Evolutionary conservation across 805 yeast species (phyloP).

Genomic region (Sugiyamaella smithiae): DNA sequence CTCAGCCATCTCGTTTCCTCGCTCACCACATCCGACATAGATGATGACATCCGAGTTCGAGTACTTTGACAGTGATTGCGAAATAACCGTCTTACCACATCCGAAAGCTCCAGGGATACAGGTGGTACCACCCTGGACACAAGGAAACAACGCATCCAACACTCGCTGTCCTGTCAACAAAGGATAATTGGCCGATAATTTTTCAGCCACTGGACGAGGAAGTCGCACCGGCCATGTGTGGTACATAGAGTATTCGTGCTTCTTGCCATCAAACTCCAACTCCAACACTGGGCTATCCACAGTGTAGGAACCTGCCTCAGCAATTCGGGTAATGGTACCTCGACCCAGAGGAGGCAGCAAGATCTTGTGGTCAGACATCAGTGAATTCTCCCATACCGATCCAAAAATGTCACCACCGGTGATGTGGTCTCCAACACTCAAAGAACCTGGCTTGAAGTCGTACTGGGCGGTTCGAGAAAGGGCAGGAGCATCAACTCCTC

Average conservation of each 20-base stretch:
- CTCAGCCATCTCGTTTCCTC: slow-evolving; percentile 99
- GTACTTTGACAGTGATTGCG: slow-evolving; percentile 94
- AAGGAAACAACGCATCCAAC: slow-evolving; percentile 93
- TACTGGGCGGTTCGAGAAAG: slow-evolving; percentile 75
- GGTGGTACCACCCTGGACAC: slow-evolving; percentile 99
- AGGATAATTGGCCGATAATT: slow-evolving; percentile 90
- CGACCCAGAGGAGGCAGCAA: slow-evolving; percentile 97
- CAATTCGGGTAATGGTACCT: slow-evolving; percentile 91
- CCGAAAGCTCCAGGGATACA: slow-evolving; percentile 99
- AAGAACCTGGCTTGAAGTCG: slow-evolving; percentile 75
- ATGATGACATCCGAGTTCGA: slow-evolving; percentile 96
- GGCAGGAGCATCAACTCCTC: slow-evolving; percentile 98
- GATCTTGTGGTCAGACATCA: slow-evolving; percentile 88
- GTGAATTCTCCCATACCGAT: slow-evolving; percentile 87
- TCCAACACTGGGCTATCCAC: slow-evolving; percentile 88
- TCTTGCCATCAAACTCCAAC: slow-evolving; percentile 90
- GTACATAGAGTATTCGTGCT: slow-evolving; percentile 81
- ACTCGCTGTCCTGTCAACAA: slow-evolving; percentile 98
- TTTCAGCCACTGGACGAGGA: slow-evolving; percentile 97
- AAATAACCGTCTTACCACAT: slow-evolving; percentile 97
- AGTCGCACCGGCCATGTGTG: slow-evolving; percentile 99
- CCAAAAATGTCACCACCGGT: slow-evolving; percentile 98
- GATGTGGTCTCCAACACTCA: slow-evolving; percentile 94
- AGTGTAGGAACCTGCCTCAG: slow-evolving; percentile 85
- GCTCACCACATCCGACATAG: slow-evolving; percentile 94